Conservation (phyloP, 306 rosid species). For the Citrullus amarus region DNA sequence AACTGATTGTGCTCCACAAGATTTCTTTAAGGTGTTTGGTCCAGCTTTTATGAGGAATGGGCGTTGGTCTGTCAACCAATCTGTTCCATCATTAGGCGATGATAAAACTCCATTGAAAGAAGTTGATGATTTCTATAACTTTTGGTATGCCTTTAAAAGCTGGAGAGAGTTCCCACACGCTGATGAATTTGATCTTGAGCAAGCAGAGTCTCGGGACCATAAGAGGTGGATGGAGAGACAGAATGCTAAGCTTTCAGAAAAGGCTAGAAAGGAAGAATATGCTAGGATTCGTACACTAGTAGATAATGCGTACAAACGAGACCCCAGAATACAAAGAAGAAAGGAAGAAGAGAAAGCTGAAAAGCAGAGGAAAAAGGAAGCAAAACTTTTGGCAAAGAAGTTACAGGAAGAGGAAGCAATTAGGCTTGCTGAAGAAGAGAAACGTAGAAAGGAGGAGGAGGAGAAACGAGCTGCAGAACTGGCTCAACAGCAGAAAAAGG, state of each 20-base stretch:
- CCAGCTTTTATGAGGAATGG: constrained; percentile 96
- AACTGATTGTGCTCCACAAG: constrained; percentile 83
- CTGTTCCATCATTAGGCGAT: constrained; percentile 77
- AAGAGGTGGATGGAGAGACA: constrained; percentile 99
- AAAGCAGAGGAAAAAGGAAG: constrained; percentile 82
- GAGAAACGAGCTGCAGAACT: constrained; percentile 69
- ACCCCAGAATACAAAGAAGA: constrained; percentile 77
- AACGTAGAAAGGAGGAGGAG: constrained; percentile 56
- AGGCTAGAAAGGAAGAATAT: constrained; percentile 91
- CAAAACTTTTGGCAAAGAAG: constrained; percentile 67
- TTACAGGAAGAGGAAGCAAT: constrained; percentile 87
- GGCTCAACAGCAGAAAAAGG: constrained; percentile 71
- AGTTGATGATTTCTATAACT: constrained; percentile 72
- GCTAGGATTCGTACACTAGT: constrained; percentile 77
- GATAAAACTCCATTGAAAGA: constrained; percentile 51
- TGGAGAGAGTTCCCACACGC: constrained; percentile 99
- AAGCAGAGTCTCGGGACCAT: constrained; percentile 95
- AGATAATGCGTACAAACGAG: constrained; percentile 89
- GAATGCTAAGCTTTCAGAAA: constrained; percentile 80
- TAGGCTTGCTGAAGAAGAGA: constrained; percentile 82
- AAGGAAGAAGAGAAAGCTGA: constrained; percentile 82
- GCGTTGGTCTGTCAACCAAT: constrained; percentile 78
- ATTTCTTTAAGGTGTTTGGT: constrained; percentile 86
- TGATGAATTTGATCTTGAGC: constrained; percentile 93
- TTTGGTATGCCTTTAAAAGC: constrained; percentile 88